A percentile compares a stretch with the other conserved stretches of the same genome.
Conservation (phyloP, 495 filamentous ascomycete genomes). For the Talaromyces trachyspermus region DNA sequence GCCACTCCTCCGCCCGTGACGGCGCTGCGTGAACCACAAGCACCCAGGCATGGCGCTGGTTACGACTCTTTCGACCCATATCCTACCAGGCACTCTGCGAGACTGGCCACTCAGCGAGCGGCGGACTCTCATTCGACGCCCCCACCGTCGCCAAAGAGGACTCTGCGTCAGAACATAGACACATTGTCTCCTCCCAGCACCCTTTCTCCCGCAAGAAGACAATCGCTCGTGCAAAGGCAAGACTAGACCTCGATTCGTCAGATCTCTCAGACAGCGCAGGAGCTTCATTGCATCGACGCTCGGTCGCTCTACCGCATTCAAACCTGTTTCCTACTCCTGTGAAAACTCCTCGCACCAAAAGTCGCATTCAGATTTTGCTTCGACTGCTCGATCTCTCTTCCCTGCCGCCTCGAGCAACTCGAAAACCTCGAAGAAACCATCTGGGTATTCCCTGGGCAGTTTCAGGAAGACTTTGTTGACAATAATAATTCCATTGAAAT, state of each 20-base stretch:
- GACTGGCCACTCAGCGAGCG: constrained; percentile 35
- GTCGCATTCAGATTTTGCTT: constrained; percentile 47
- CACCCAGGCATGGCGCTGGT: constrained; percentile 62
- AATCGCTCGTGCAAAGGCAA: constrained; percentile 8
- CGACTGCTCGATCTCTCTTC: constrained; percentile 73
- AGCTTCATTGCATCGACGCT: constrained; percentile 11
- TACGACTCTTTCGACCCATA: constrained; percentile 67
- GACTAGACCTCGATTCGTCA: constrained; percentile 10
- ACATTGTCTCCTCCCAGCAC: constrained; percentile 9
- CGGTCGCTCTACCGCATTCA: constrained; percentile 17
- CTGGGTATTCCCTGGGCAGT: constrained; percentile 62
- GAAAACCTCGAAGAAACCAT: constrained; percentile 48
- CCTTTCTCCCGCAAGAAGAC: constrained; percentile 48
- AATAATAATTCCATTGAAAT: constrained; percentile 59
- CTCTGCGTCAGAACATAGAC: constrained; percentile 1
- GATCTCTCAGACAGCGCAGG: constrained; percentile 17
- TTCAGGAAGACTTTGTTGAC: constrained; percentile 47
- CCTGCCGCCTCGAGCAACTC: constrained; percentile 43
- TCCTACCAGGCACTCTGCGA: constrained; percentile 41
- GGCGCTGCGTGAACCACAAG: constrained; percentile 47
- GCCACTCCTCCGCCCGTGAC: constrained; percentile 62
- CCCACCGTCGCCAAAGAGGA: constrained; percentile 20
- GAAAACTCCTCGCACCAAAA: constrained; percentile 81
- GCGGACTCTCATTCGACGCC: constrained; percentile 30
- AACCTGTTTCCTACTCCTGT: constrained; percentile 76